These are phyloP conservation scores for Mycena vitilis DNA, from an alignment of 768 basidiomycete genomes.

Conservation along the genomic window DNA sequence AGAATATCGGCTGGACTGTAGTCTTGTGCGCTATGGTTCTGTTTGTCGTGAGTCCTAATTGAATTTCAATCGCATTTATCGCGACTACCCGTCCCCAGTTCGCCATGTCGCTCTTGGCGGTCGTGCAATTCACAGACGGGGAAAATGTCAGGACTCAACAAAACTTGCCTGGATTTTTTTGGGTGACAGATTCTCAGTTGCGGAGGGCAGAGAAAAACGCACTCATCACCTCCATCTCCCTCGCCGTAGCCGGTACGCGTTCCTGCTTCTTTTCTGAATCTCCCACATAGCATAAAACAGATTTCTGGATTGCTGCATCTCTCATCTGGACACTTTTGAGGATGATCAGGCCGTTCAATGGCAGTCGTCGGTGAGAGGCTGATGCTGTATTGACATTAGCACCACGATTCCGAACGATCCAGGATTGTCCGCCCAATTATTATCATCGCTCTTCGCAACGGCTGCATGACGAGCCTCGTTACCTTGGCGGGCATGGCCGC, in stretches of 20 bases:
- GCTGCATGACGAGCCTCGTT: background rate
- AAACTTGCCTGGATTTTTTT: too few relatives aligned
- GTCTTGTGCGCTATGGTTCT: background rate
- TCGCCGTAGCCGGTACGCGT: background rate
- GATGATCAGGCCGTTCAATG: background rate
- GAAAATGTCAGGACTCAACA: background rate
- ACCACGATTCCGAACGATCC: too few relatives aligned
- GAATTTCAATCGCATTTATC: background rate
- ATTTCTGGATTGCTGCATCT: conserved; percentile 7
- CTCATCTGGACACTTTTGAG: conserved; percentile 13
- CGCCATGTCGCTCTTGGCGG: background rate
- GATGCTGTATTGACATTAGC: too few relatives aligned
- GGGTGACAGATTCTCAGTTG: background rate
- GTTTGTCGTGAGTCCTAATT: background rate
- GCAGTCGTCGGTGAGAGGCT: too few relatives aligned
- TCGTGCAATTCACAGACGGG: background rate
- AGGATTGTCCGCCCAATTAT: conserved; percentile 7
- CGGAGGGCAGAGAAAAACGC: background rate
- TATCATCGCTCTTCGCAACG: conserved; percentile 6
- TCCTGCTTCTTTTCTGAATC: background rate
- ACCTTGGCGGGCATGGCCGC: background rate
- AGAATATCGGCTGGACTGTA: background rate
- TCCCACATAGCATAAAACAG: background rate
- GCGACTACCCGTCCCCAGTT: background rate
- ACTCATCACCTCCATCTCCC: background rate